phyloP scores from a whole-genome alignment of 2,329 filamentous ascomycete genomes.

The Cladosporium velox region DNA sequence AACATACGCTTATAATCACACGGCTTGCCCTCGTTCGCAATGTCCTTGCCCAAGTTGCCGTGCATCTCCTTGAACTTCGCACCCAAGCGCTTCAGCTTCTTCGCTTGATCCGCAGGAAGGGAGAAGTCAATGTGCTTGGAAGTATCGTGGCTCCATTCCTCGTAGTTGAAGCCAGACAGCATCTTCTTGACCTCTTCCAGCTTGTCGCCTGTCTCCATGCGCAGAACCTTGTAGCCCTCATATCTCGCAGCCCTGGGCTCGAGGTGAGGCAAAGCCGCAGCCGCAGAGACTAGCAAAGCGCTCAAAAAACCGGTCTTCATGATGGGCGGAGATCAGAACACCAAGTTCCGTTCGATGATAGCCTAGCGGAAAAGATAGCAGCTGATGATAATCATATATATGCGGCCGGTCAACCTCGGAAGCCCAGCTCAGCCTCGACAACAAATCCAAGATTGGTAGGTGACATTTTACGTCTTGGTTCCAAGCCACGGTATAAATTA shows the following conservation, averaged over 20 bases:
- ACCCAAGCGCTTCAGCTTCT: constrained; percentile 37
- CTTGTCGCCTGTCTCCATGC: constrained; percentile 19
- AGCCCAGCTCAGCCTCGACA: neutral
- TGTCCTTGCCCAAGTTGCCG: constrained; percentile 47
- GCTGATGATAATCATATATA: neutral
- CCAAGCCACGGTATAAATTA: neutral
- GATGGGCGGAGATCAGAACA: neutral
- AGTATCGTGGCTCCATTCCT: constrained; percentile 31
- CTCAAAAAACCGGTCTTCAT: constrained; percentile 12
- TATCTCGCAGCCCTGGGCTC: constrained; percentile 31
- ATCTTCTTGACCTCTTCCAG: constrained; percentile 32
- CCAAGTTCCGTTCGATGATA: neutral
- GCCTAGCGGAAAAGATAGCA: neutral
- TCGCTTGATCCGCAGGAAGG: constrained; percentile 15
- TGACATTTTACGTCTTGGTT: constrained; percentile 13
- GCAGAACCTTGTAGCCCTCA: constrained; percentile 43
- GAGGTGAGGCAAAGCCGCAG: constrained; percentile 13
- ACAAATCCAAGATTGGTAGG: constrained; percentile 11
- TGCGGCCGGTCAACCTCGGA: neutral
- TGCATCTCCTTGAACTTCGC: constrained; percentile 44
- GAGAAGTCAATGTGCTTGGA: constrained; percentile 33
- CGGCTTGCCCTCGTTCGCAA: constrained; percentile 28
- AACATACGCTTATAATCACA: constrained; percentile 10
- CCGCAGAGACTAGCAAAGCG: constrained; percentile 13
- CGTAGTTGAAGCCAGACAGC: constrained; percentile 39